These are phyloP conservation scores for Cryoendolithus antarcticus DNA, from an alignment of 2,329 filamentous ascomycete genomes.

Conservation along the genomic window DNA sequence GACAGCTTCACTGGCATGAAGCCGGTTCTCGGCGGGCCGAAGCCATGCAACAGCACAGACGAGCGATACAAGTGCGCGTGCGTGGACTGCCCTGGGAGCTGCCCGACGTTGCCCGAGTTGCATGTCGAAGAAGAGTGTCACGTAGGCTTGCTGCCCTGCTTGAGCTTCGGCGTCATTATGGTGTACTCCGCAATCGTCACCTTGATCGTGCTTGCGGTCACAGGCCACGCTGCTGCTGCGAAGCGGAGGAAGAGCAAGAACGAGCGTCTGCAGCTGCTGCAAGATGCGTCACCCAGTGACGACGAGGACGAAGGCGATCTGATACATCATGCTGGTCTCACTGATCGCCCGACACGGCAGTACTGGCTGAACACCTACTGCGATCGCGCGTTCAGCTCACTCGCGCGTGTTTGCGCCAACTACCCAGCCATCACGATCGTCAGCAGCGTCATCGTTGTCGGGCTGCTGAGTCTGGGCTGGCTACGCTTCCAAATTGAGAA, in stretches of 20 bases:
- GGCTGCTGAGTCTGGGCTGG: conserved; percentile 75
- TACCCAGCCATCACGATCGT: conserved; percentile 78
- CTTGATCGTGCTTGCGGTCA: conserved; percentile 51
- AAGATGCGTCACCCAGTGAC: conserved; percentile 72
- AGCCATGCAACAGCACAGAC: conserved; percentile 83
- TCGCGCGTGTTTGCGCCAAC: conserved; percentile 68
- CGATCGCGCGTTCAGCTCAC: conserved; percentile 64
- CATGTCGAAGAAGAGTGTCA: conserved; percentile 58
- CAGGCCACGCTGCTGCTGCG: conserved; percentile 64
- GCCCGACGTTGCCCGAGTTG: conserved; percentile 70
- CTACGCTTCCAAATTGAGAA: conserved; percentile 78
- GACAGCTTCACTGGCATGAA: conserved; percentile 59
- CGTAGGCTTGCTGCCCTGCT: conserved; percentile 78
- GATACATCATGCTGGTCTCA: conserved; percentile 61
- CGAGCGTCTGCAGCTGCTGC: conserved; percentile 73
- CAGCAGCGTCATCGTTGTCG: conserved; percentile 61
- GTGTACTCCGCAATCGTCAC: conserved; percentile 67
- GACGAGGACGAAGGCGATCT: conserved; percentile 90
- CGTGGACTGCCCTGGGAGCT: conserved; percentile 79
- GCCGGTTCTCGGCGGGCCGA: conserved; percentile 57
- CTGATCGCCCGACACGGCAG: conserved; percentile 64
- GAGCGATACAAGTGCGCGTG: conserved; percentile 81
- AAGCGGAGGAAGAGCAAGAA: conserved; percentile 62
- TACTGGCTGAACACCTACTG: conserved; percentile 78
- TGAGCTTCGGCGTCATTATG: conserved; percentile 85